These are phyloP conservation scores for Jacaranda copaia DNA, from an alignment of 257 asterid genomes.

Conservation along the genomic window DNA sequence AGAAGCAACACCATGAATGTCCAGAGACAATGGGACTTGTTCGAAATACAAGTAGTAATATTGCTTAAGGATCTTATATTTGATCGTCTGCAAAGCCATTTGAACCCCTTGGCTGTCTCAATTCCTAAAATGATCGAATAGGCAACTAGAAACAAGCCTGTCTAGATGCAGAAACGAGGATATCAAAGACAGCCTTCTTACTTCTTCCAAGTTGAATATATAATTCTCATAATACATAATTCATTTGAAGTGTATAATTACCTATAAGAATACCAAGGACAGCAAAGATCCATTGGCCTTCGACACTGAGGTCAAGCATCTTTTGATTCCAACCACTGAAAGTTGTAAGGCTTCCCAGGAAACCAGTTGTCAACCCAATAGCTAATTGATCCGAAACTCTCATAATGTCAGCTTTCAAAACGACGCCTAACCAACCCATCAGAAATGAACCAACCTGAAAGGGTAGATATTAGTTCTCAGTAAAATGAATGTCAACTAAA, in stretches of 20 bases:
- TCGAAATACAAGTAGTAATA: constrained; percentile 34
- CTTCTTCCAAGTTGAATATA: neutral
- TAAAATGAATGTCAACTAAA: no score
- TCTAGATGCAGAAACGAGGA: constrained; percentile 1
- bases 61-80: constrained; percentile 1
- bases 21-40: constrained; percentile 38
- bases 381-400: constrained; percentile 74
- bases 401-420: constrained; percentile 71
- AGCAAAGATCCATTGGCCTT: constrained; percentile 78
- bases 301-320: constrained; percentile 79
- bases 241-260: constrained; percentile 25
- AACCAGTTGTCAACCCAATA: constrained; percentile 86
- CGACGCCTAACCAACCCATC: constrained; percentile 97
- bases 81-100: constrained; percentile 49
- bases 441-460: constrained; percentile 90
- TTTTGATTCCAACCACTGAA: constrained; percentile 98
- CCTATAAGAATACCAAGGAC: constrained; percentile 75
- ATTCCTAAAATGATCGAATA: constrained; percentile 75
- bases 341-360: constrained; percentile 93
- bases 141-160: constrained; percentile 78
- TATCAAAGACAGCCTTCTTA: neutral
- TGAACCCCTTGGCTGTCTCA: constrained; percentile 72
- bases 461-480: neutral
- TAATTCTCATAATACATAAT: neutral
- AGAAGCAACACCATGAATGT: constrained; percentile 48